Evolutionary conservation across 345 rosid genomes (phyloP).

Genomic region (Rhodamnia argentea): DNA sequence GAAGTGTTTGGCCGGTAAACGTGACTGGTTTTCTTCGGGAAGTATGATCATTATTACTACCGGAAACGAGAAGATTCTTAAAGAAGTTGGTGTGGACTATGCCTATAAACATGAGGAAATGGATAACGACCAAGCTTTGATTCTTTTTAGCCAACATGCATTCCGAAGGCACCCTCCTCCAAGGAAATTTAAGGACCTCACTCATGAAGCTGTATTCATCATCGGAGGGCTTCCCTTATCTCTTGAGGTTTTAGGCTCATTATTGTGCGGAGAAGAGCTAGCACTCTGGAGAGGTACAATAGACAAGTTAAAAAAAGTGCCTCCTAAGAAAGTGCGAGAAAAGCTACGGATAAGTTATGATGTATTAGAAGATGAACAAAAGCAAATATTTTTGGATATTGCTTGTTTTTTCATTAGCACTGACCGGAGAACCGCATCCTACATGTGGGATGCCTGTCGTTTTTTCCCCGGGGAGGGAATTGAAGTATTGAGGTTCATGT

Average conservation of each 20-base stretch:
- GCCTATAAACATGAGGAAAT: rapidly evolving
- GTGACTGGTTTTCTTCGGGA: background rate
- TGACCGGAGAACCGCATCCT: background rate
- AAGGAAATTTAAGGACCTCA: rapidly evolving
- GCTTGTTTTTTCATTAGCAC: background rate
- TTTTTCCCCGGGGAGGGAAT: background rate
- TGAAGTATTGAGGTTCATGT: background rate
- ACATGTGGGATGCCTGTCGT: rapidly evolving
- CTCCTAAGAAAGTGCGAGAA: rapidly evolving
- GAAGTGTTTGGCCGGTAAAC: background rate
- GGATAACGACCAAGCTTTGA: rapidly evolving
- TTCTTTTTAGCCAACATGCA: background rate
- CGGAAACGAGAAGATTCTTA: background rate
- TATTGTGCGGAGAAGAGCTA: rapidly evolving
- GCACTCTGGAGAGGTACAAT: background rate
- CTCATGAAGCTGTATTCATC: rapidly evolving
- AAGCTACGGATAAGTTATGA: rapidly evolving
- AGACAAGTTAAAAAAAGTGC: background rate
- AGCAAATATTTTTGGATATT: background rate
- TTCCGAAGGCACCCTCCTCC: rapidly evolving
- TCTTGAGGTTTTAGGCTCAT: rapidly evolving
- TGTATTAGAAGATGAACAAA: rapidly evolving
- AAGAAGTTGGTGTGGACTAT: rapidly evolving
- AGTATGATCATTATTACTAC: background rate
- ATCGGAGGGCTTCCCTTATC: rapidly evolving